Evolutionary conservation across 176 grass and related monocot genomes (phyloP).

Genomic region (Metroxylon sagu): DNA sequence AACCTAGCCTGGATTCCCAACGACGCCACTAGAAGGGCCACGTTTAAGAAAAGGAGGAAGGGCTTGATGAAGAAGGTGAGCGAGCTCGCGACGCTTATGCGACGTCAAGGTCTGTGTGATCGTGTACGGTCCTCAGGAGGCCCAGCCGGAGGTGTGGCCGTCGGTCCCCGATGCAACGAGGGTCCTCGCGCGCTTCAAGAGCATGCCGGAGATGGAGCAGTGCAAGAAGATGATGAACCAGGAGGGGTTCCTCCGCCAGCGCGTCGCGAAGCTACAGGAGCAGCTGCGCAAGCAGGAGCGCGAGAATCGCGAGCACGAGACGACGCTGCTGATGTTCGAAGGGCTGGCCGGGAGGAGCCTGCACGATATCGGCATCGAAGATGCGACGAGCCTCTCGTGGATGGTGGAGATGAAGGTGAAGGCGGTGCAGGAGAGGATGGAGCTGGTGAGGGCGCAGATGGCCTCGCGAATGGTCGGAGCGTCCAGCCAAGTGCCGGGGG

Average conservation of each 20-base stretch:
- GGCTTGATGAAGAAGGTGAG: constrained; percentile 31
- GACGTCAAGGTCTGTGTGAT: constrained; percentile 15
- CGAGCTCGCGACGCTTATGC: constrained; percentile 26
- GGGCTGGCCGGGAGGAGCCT: constrained; percentile 8
- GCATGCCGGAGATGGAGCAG: constrained; percentile 28
- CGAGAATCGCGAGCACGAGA: constrained; percentile 20
- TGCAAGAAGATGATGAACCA: constrained; percentile 39
- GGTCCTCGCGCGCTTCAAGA: constrained; percentile 16
- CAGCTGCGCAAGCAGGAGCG: constrained; percentile 23
- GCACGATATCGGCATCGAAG: constrained; percentile 11
- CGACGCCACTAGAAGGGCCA: background rate
- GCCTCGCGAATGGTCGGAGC: too few relatives aligned
- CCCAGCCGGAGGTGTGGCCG: constrained; percentile 20
- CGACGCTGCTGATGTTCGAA: constrained; percentile 19
- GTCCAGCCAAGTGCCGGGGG: too few relatives aligned
- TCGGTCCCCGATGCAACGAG: background rate
- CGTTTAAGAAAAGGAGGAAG: constrained; percentile 14
- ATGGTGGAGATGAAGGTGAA: constrained; percentile 21
- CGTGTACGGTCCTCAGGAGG: constrained; percentile 17
- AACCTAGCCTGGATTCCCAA: constrained; percentile 24
- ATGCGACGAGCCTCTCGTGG: constrained; percentile 7
- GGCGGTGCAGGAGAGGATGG: constrained; percentile 1
- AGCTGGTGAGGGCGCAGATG: background rate
- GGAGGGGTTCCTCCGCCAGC: constrained; percentile 23
- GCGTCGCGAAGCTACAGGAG: constrained; percentile 21